Base-by-base conservation (phyloP, 257 asterid genomes). In the Cruciata laevipes region DNA sequence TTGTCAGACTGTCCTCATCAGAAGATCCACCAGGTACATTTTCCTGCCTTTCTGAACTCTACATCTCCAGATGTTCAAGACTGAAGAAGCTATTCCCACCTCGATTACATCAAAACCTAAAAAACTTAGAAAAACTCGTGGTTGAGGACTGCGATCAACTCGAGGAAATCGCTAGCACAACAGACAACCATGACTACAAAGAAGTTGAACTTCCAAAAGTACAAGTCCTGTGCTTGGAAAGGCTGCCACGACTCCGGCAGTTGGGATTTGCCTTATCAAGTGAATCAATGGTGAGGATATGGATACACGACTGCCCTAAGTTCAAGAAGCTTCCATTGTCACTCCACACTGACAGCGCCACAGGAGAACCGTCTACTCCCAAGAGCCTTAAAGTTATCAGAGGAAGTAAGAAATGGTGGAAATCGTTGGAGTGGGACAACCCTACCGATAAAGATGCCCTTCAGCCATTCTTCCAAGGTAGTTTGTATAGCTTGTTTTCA, bases 401-500 rank as follows among this genome's bases (percentile, higher is more conserved):
- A 57, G 62, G 62, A 20, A 57, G 62, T 12, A 57, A 57, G 62
- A 57, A 57, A 57, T 57, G 62, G 62, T 57, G 62, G 62, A 24
- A 57, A 57, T 21, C 62, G 11, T 24, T 57, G 32, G 62, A 57
- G 7, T 57, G 32, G 62, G 32, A 57, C 18, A 57, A 57, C 24
- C 31, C 62, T 11, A 9, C 11, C 8, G 32, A 11, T 57, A 57
- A 57, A 24, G 32, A 57, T 24, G 62, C 62, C 62, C 62, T 57
- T 24, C 62, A 57, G 16, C 62, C 62, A 11, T 57, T 20, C 30
- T 57, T 57, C 32, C 62, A 21, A 57, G 62, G 60, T 53, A 6
- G 27, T 47, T n/a, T 55, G 27, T 55, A 25, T 57, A 57, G 62
- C 32, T 53, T 57, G 62, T 57, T 21, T 57, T 24, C 62, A 23